phyloP scores from a whole-genome alignment of 2,329 filamentous ascomycete genomes.

The Neofusicoccum umdonicola region DNA sequence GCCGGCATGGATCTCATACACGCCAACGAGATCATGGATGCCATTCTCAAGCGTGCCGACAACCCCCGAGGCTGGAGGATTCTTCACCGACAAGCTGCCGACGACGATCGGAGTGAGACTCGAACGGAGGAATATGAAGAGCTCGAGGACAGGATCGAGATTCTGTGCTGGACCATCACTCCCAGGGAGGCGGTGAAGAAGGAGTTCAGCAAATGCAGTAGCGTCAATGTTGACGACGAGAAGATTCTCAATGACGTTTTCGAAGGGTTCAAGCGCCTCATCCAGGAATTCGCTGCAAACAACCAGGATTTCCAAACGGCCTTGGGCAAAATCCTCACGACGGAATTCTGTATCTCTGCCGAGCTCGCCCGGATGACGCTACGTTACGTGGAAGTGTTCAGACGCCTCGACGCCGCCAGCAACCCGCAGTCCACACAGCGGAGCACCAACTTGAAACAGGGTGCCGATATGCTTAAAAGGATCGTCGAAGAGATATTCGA shows the following conservation, averaged over 20 bases:
- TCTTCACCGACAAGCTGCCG: no score
- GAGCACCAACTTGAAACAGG: slow-evolving; percentile 28
- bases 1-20: no score
- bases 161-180: slow-evolving; percentile 31
- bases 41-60: no score
- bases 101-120: not conserved
- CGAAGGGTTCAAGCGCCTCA: slow-evolving; percentile 26
- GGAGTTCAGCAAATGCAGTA: slow-evolving; percentile 22
- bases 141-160: slow-evolving; percentile 22
- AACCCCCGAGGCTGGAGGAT: no score
- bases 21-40: no score
- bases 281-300: slow-evolving; percentile 27
- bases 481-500: slow-evolving; percentile 30
- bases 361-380: slow-evolving; percentile 37
- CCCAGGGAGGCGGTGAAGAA: slow-evolving; percentile 28
- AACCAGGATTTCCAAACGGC: slow-evolving; percentile 29
- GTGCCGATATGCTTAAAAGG: slow-evolving; percentile 29
- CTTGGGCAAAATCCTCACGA: slow-evolving; percentile 30
- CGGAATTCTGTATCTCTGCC: slow-evolving; percentile 28
- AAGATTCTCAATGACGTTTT: slow-evolving; percentile 27
- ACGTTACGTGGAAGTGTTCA: slow-evolving; percentile 30
- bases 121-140: not conserved
- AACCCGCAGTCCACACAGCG: slow-evolving; percentile 23
- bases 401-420: slow-evolving; percentile 32
- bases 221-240: not conserved